phyloP scores from a whole-genome alignment of 78 protist species.

The Emiliania huxleyi region DNA sequence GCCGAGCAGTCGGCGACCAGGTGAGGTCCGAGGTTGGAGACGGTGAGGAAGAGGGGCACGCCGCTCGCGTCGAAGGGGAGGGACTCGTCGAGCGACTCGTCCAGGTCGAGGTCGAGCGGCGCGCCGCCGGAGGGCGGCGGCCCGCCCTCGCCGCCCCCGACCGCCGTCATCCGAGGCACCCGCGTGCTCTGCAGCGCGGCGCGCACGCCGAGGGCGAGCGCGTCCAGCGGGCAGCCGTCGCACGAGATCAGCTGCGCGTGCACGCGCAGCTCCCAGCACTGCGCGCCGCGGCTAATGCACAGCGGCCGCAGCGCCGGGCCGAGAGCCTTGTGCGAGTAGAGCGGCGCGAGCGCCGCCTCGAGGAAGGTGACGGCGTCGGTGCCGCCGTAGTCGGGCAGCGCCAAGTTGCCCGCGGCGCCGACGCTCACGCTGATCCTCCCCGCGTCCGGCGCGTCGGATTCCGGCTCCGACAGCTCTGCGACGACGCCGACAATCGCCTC shows the following conservation, averaged over 20 bases:
- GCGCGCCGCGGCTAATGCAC: neutral
- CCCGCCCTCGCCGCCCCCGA: neutral
- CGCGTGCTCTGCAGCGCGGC: neutral
- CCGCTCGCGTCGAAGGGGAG: neutral
- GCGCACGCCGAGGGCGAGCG: neutral
- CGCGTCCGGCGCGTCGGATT: neutral
- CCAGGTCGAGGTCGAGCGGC: neutral
- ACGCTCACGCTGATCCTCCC: neutral
- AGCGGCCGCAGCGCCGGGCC: neutral
- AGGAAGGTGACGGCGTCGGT: neutral
- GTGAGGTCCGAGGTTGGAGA: neutral
- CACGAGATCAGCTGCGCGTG: neutral
- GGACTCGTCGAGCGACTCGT: constrained; percentile 10
- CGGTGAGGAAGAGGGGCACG: neutral
- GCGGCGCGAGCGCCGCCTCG: neutral
- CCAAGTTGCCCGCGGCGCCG: neutral
- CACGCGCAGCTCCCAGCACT: neutral
- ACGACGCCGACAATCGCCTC: neutral
- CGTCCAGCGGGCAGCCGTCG: neutral
- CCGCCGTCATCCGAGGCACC: neutral
- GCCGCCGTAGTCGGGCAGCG: neutral
- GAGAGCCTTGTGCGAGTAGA: neutral
- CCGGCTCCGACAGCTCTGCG: neutral
- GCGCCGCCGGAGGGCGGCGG: neutral
- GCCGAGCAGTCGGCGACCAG: neutral